Evolutionary conservation across 2,329 filamentous ascomycete species (phyloP), one percentile per base, ranked within the genome.

Genomic region (Aspergillus persii): DNA sequence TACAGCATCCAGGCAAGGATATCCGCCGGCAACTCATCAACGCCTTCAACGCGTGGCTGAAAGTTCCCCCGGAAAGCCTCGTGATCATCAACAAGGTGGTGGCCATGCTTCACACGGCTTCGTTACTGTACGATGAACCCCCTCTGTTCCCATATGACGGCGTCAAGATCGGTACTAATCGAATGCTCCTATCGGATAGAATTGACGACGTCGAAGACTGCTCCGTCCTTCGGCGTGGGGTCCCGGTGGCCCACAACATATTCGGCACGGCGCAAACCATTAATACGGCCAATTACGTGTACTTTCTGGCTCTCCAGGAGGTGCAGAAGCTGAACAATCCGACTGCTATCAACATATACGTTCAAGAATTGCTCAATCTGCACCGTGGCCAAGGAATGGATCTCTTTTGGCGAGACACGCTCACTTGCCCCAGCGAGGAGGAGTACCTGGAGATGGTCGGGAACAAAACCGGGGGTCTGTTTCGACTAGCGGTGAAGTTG

Each of bases 251-350:
- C 0, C 80, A 83, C 68, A 76, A 72, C 55, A 78, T 83, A 51
- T 83, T 80, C 65, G 81, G 81, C 50, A 75, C 71, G 5, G 76
- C 80, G 11, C 81, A 82, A 61, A 81, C 81, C 2, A 83, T 83
- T 68, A 83, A 83, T 69, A 79, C 76, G 9, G 80, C 80, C 44
- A 83, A 80, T 62, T 81, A 80, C 57, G 74, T 78, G 23, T 82
- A 80, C 61, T 80, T 82, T 57, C 68, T 78, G 5, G 77, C 78
- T 8, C 64, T 78, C 33, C 74, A 78, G 60, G 75, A 79, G 60
- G 69, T 79, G 0, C 72, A 75, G 50, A 71, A 77, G 49, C 69
- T 80, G 6, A 71, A 74, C 7, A 76, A 75, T 55, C 73, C 74
- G 3, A 64, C 66, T 36, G 76, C 76, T 4, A 79, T 77, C 58